Base-by-base conservation (phyloP, 2,329 filamentous ascomycete genomes). In the Aspergillus arachidicola region DNA sequence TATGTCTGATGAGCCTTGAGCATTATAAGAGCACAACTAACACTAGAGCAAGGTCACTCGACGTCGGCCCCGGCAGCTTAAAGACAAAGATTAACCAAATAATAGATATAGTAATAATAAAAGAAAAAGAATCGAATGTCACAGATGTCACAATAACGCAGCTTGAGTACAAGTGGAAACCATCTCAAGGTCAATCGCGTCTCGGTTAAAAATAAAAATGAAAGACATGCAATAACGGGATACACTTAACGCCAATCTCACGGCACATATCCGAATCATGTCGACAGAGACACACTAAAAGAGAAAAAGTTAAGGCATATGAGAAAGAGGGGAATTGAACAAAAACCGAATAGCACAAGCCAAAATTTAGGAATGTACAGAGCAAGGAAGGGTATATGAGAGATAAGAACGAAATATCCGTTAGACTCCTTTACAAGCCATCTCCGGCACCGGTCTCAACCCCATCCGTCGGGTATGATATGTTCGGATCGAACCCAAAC, bases 401-500 rank as follows among this genome's bases (percentile, higher is more conserved):
- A 74, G 69, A 64, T 70, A 73, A 68, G 66, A 75, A 71, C 68
- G 70, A 70, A 72, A 75, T 68, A 69, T 73, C 71, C 71, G 68
- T 72, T 64, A 70, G 70, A 60, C 67, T 73, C 72, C 65, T 76
- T 77, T 72, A 80, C 67, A 79, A 66, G 68, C 70, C 67, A 60
- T 78, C 77, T 58, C 73, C 74, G 62, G 76, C 72, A 69, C 77
- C 77, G 56, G 78, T 80, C 68, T 80, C 79, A 66, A 81, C 79
- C 68, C 78, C 77, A 65, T 81, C 80, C 14, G 73, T 70, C 38
- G 73, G 63, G 64, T 79, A 80, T 50, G 73, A 62, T 61, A 79
- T 73, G 65, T 69, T 80, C 26, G 78, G 75, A 48, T 80, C 78
- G 63, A 82, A 82, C 30, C 76, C 76, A 68, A 82, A 82, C 26